Evolutionary conservation across 139 green algal species (phyloP), one percentile per base, ranked within the genome.

Genomic region (Microglena sp.): DNA sequence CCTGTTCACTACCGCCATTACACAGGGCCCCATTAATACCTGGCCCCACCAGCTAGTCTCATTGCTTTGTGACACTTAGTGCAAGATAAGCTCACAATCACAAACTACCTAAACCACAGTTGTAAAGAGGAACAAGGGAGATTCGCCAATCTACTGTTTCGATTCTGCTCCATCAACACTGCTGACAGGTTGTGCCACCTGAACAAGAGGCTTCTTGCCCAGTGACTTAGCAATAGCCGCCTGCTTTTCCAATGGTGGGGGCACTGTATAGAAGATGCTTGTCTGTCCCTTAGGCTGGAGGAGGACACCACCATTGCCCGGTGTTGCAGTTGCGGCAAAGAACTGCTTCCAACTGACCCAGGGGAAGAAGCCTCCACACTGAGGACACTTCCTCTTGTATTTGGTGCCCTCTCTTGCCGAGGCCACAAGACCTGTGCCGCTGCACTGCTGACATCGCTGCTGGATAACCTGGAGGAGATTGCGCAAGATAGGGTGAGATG

Each of bases 401-500:
- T 63, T 67, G 24, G 57, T 7, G 1, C 44, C 57, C 4, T 45
- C 45, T 3, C 29, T 7, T 32, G 4, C 45, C 2, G 46, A 59
- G 21, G 74, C 45, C 40, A 95, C 79, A 32, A 95, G 79, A 0
- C 89, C 89, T 6, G 40, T 82, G 32, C 89, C 88, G 0, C 53
- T 33, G 67, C 89, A 95, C 21, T 68, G 60, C 62, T 78, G 43
- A 63, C 89, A 95, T 6, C 84, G 79, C 55, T 78, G 69, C 76
- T 95, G 89, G 35, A 95, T 94, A 1, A 90, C 27, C 80, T 86
- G 80, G n/a, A n/a, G n/a, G n/a, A n/a, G n/a, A n/a, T n/a, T n/a
- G n/a, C n/a, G n/a, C n/a, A n/a, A n/a, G n/a, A n/a, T n/a, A n/a
- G n/a, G n/a, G n/a, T n/a, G n/a, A n/a, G n/a, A n/a, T n/a, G n/a